A percentile compares a stretch with the other conserved stretches of the same genome.
phyloP scores from a whole-genome alignment of 352 stramenopile species.

The Globisporangium canariense region DNA sequence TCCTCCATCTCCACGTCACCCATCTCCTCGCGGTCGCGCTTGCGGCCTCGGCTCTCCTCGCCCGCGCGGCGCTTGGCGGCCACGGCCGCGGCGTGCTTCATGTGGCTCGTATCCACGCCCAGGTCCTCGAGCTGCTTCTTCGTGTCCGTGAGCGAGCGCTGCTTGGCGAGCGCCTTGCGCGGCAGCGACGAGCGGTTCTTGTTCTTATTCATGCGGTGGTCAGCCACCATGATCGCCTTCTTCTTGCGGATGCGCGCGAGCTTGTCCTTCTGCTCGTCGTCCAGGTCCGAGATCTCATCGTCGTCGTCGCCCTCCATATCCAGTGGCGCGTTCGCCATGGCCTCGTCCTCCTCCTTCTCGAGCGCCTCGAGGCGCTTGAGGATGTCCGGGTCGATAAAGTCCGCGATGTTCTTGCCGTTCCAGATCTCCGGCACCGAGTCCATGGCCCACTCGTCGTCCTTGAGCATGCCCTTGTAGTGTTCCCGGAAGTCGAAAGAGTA shows the following conservation, averaged over 20 bases:
- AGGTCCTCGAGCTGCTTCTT: slow-evolving; percentile 91
- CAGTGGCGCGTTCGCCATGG: slow-evolving; percentile 88
- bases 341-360: slow-evolving; percentile 96
- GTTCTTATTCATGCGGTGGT: slow-evolving; percentile 93
- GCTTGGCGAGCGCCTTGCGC: slow-evolving; percentile 81
- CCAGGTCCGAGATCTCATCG: slow-evolving; percentile 88
- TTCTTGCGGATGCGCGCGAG: slow-evolving; percentile 79
- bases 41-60: slow-evolving; percentile 82
- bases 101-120: slow-evolving; percentile 88
- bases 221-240: slow-evolving; percentile 79
- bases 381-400: slow-evolving; percentile 99
- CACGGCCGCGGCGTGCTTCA: slow-evolving; percentile 84
- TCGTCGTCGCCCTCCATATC: slow-evolving; percentile 85
- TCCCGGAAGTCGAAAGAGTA: slow-evolving; percentile 98
- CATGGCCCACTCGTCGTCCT: slow-evolving; percentile 95
- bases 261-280: slow-evolving; percentile 95
- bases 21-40: slow-evolving; percentile 78
- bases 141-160: slow-evolving; percentile 68
- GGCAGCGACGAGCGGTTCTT: slow-evolving; percentile 91
- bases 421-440: slow-evolving; percentile 99
- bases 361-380: slow-evolving; percentile 94
- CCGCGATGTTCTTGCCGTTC: slow-evolving; percentile 99
- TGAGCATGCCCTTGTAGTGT: slow-evolving; percentile 95
- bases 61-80: slow-evolving; percentile 62
- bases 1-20: slow-evolving; percentile 89